Evolutionary conservation across 768 basidiomycete genomes (phyloP).

Genomic region (Termitomyces heimii): DNA sequence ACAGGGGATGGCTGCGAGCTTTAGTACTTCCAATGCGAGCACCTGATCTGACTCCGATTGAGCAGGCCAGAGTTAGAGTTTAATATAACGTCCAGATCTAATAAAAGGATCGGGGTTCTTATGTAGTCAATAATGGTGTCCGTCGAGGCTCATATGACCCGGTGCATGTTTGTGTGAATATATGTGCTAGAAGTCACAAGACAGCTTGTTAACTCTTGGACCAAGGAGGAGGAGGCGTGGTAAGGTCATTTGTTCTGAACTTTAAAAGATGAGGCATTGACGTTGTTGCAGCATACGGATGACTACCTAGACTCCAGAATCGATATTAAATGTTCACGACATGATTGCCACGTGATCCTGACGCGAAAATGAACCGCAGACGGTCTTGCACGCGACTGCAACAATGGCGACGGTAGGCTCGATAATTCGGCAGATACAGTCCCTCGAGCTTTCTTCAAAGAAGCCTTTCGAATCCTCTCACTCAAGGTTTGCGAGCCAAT

Average conservation of each 20-base stretch:
- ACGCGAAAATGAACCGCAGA: conserved; percentile 4
- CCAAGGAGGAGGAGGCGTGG: neutral
- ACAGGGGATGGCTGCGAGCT: conserved; percentile 8
- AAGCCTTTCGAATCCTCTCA: conserved; percentile 29
- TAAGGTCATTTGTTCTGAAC: neutral
- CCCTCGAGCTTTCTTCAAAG: conserved; percentile 60
- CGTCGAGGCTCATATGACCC: neutral
- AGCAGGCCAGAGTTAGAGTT: conserved; percentile 10
- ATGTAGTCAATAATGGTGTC: conserved; percentile 5
- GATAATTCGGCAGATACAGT: conserved; percentile 63
- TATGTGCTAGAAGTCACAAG: neutral
- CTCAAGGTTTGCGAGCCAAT: conserved; percentile 52
- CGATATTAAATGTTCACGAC: no score
- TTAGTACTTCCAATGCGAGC: conserved; percentile 9
- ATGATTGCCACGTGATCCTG: conserved; percentile 8
- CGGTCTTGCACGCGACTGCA: neutral
- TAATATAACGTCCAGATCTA: conserved; percentile 8
- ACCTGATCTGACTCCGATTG: conserved; percentile 11
- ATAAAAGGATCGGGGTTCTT: conserved; percentile 3
- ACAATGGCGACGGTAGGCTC: conserved; percentile 44
- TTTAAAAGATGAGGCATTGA: neutral
- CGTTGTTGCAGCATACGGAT: no score
- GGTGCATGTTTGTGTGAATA: neutral
- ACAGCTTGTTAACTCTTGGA: neutral
- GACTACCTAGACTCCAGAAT: no score